Evolutionary conservation across 306 rosid genomes (phyloP).

Genomic region (Prunus mira): DNA sequence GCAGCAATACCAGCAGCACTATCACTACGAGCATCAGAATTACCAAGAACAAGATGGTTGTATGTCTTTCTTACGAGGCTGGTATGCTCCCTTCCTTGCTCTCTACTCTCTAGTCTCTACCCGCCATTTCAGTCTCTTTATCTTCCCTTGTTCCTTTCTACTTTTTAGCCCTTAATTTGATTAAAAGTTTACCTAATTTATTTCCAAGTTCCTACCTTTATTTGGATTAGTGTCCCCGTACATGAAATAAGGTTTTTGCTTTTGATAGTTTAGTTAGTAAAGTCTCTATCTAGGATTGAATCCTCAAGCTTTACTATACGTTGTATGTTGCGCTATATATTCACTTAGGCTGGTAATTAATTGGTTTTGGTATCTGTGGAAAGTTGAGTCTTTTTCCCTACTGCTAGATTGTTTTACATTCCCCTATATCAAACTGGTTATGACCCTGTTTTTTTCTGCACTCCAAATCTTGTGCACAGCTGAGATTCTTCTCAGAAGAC

Average conservation of each 20-base stretch:
- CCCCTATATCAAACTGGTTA: not conserved
- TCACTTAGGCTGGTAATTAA: not conserved
- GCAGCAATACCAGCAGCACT: conserved; percentile 28
- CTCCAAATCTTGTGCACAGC: not conserved
- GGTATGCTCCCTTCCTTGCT: conserved; percentile 33
- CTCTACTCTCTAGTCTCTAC: not conserved
- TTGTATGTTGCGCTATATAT: not conserved
- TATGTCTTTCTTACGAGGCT: conserved; percentile 58
- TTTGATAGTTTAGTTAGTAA: not conserved
- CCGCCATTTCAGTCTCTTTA: not conserved
- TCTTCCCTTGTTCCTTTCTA: not conserved
- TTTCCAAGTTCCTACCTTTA: not conserved
- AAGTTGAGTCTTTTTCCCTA: not conserved
- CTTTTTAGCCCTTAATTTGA: not conserved
- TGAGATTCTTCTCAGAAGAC: not conserved
- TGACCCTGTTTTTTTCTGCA: not conserved
- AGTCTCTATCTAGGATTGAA: not conserved
- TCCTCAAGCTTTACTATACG: not conserved
- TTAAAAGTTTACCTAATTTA: not conserved
- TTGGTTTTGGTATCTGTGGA: not conserved
- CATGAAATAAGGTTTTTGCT: not conserved
- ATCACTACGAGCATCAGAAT: conserved; percentile 49
- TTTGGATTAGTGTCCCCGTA: not conserved
- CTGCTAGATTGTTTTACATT: not conserved
- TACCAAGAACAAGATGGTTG: conserved; percentile 35